Percentiles rank a stretch among this genome's conserved stretches.
phyloP scores from a whole-genome alignment of 2,329 filamentous ascomycete genomes.

The Diaporthe sp. region DNA sequence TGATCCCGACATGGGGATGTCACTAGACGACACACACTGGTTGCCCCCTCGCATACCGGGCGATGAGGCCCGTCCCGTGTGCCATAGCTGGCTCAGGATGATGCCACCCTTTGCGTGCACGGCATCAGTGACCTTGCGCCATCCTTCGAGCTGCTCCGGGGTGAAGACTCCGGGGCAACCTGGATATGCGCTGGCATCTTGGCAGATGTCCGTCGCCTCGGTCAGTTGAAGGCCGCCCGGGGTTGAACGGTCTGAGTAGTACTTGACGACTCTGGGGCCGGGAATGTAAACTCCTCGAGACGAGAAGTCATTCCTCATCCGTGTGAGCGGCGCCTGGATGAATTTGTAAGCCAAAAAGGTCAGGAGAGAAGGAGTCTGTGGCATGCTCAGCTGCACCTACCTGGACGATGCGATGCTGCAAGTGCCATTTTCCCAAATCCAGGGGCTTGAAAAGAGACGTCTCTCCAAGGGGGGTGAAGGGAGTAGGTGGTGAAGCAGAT shows the following conservation, averaged over 20 bases:
- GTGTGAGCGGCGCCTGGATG: constrained; percentile 48
- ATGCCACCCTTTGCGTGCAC: constrained; percentile 71
- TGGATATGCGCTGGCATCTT: constrained; percentile 48
- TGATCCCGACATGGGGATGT: constrained; percentile 43
- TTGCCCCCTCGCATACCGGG: constrained; percentile 41
- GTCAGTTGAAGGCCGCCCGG: constrained; percentile 49
- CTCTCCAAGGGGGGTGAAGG: constrained; percentile 43
- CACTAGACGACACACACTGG: constrained; percentile 30
- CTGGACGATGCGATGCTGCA: constrained; percentile 56
- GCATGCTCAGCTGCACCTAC: constrained; percentile 42
- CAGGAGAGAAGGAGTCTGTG: not conserved
- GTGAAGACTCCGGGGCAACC: constrained; percentile 50
- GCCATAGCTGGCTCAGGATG: constrained; percentile 71
- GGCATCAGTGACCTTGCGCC: constrained; percentile 66
- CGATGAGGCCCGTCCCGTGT: constrained; percentile 50
- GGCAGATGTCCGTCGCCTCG: constrained; percentile 51
- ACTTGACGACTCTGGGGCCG: constrained; percentile 46
- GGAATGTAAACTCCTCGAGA: constrained; percentile 53
- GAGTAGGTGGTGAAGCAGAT: constrained; percentile 15
- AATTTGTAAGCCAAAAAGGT: not conserved
- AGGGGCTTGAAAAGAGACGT: constrained; percentile 53
- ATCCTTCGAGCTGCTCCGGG: constrained; percentile 48
- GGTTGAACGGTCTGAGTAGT: constrained; percentile 52
- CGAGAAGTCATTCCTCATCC: constrained; percentile 50
- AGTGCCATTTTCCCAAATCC: constrained; percentile 50